Evolutionary conservation across 441 rosid species (phyloP), one percentile per base, ranked within the genome.

Genomic region (Eutrema salsugineum): DNA sequence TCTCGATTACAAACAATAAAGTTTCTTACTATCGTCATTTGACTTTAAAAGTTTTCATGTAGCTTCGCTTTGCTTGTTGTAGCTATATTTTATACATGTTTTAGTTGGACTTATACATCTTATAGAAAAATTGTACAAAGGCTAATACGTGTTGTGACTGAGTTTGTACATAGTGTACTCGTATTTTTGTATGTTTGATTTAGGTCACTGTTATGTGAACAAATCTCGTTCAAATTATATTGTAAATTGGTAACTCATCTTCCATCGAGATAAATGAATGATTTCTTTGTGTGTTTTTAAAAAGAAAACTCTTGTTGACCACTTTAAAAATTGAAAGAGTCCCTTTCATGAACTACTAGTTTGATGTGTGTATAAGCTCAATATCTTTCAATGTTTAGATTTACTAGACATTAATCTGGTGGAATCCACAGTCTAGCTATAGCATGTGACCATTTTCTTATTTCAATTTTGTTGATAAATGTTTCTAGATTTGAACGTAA

Each of bases 281-380:
- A 15, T 63, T 61, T 40, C 0, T 60, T 39, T 48, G 11, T 42
- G 6, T 6, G 2, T 46, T 69, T 32, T 5, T 9, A 2, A n/a
- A 24, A 36, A 27, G 6, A 11, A 16, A 14, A 39, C 11, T 1
- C n/a, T 19, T 32, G 55, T 55, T 64, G 57, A 56, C 59, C 71
- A 72, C 58, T 64, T 36, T 35, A 19, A 35, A 47, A n/a, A 22
- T 28, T 16, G 40, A 22, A 53, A 35, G 49, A 55, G 71, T 63
- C 71, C 17, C 70, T 63, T 55, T 72, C 70, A 16, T 48, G 64
- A 72, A 64, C 76, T 72, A 63, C 63, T 46, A 72, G 47, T 17
- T 63, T 50, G 70, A 72, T 71, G 63, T 54, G 40, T 72, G 70
- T 24, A 44, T 63, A 11, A n/a, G 49, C 49, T 35, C 63, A 53